Evolutionary conservation across 1,139 yeast species (phyloP).

Genomic region (Debaryomyces coudertii): DNA sequence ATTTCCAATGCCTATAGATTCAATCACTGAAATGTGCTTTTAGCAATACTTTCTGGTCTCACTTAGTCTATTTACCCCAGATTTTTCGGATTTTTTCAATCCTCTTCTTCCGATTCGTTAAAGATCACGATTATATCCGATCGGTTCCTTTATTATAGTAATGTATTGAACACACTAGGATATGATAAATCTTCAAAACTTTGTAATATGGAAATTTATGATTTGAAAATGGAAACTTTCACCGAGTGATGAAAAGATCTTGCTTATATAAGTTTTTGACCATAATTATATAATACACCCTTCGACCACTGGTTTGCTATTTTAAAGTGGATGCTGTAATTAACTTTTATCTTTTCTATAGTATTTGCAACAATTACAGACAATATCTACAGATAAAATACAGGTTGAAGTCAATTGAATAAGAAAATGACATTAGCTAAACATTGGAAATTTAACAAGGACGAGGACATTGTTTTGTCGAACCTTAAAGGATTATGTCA

Average conservation of each 20-base stretch:
- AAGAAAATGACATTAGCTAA: conserved; percentile 29
- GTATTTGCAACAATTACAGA: background rate
- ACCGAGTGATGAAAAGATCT: background rate
- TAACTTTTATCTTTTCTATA: background rate
- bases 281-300: background rate
- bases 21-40: background rate
- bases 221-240: conserved; percentile 6
- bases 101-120: background rate
- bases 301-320: background rate
- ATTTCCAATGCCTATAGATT: background rate
- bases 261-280: conserved; percentile 2
- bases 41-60: background rate
- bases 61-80: background rate
- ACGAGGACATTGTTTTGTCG: conserved; percentile 63
- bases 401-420: background rate
- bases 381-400: background rate
- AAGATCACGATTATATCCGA: background rate
- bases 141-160: background rate
- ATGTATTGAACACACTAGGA: background rate
- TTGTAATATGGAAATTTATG: background rate
- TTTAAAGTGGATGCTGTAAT: background rate
- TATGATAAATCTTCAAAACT: background rate
- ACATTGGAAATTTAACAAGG: conserved; percentile 53
- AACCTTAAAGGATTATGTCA: conserved; percentile 69
- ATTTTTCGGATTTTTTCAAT: background rate